Evolutionary conservation across 257 asterid species (phyloP).

Genomic region (Solanum ossicruentum): DNA sequence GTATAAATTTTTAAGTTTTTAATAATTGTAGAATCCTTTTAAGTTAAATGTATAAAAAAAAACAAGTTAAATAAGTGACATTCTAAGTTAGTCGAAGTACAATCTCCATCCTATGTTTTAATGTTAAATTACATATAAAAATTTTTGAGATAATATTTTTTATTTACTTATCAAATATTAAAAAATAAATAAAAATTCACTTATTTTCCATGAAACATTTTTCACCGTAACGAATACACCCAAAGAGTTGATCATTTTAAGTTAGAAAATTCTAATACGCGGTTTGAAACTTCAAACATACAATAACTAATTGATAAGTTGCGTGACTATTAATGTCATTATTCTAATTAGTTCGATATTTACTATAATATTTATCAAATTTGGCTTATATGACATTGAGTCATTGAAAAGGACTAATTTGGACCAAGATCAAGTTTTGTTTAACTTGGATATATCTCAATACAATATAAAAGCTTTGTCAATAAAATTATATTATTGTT

Average conservation of each 20-base stretch:
- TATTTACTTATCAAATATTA: neutral
- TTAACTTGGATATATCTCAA: neutral
- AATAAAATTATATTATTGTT: neutral
- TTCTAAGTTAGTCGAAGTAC: no score
- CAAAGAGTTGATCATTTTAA: neutral
- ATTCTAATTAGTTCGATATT: neutral
- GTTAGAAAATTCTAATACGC: neutral
- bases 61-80: neutral
- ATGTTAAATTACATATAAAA: neutral
- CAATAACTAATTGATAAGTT: neutral
- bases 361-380: neutral
- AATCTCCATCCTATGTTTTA: no score
- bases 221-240: neutral
- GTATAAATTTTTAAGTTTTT: no score
- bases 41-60: no score
- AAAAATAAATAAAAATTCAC: neutral
- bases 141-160: neutral
- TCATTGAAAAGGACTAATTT: neutral
- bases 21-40: no score
- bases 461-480: neutral
- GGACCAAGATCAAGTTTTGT: neutral
- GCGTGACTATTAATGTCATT: neutral
- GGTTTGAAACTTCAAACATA: neutral
- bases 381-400: neutral
- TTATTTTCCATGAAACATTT: no score